Conservation (phyloP, 805 yeast species). For the Yamadazyma endophytica region DNA sequence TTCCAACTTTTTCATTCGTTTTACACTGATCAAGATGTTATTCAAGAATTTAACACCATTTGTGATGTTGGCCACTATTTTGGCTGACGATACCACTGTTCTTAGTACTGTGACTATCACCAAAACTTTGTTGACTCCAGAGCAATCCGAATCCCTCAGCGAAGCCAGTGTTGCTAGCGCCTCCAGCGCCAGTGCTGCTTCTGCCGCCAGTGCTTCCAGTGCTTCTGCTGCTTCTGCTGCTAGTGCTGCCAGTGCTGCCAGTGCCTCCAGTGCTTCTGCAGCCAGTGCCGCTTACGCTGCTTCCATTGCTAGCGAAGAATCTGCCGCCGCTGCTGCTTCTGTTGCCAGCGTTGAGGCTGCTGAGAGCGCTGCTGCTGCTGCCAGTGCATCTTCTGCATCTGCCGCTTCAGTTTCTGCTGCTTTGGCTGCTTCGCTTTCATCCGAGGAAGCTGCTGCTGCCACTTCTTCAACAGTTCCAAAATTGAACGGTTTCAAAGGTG, state of each 20-base stretch:
- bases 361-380: conserved; percentile 7
- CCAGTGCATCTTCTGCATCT: conserved; percentile 4
- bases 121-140: conserved; percentile 42
- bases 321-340: conserved; percentile 6
- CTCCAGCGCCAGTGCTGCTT: conserved; percentile 10
- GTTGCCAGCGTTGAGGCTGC: conserved; percentile 9
- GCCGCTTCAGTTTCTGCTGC: conserved; percentile 10
- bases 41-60: conserved; percentile 12
- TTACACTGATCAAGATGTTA: conserved; percentile 10
- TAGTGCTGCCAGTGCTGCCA: conserved; percentile 6
- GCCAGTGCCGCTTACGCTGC: conserved; percentile 11
- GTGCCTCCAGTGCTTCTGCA: conserved; percentile 7
- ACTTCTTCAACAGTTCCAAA: conserved; percentile 10
- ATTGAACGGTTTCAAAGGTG: conserved; percentile 18
- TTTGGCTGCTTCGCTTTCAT: conserved; percentile 4
- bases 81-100: conserved; percentile 34
- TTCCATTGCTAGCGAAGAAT: conserved; percentile 5
- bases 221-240: conserved; percentile 9
- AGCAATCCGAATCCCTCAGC: conserved; percentile 34
- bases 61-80: conserved; percentile 14
- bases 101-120: conserved; percentile 44
- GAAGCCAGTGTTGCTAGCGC: conserved; percentile 14
- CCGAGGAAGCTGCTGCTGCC: conserved; percentile 6
- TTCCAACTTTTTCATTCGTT: conserved; percentile 2
- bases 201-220: conserved; percentile 11